Percentiles rank a stretch among this genome's conserved stretches.
These are phyloP conservation scores for Paecilomyces sp. DNA, from an alignment of 2,329 filamentous ascomycete genomes.

Conservation along the genomic window DNA sequence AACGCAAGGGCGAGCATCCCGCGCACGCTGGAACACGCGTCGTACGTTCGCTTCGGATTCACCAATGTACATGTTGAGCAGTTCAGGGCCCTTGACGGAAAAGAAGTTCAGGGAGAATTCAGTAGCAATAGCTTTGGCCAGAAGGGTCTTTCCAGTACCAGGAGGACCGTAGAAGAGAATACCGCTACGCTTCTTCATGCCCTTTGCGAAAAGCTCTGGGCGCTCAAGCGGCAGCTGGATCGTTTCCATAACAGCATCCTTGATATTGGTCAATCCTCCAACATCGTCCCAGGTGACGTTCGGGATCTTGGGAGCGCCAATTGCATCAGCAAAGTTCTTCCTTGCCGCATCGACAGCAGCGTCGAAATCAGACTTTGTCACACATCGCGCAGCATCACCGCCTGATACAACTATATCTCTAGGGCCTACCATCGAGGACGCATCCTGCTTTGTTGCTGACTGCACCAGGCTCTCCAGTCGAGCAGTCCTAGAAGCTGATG, in stretches of 20 bases:
- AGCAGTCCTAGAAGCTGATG: conserved; percentile 66
- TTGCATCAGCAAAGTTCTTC: conserved; percentile 96
- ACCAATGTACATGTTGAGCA: conserved; percentile 99
- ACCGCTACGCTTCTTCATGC: conserved; percentile 98
- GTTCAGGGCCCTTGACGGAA: conserved; percentile 95
- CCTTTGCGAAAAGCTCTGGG: conserved; percentile 90
- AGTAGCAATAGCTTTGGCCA: conserved; percentile 98
- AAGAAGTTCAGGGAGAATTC: conserved; percentile 99
- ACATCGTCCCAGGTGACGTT: conserved; percentile 97
- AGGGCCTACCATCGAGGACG: conserved; percentile 48
- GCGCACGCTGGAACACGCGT: conserved; percentile 98
- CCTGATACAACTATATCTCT: conserved; percentile 85
- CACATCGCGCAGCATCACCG: conserved; percentile 67
- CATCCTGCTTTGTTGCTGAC: conserved; percentile 18
- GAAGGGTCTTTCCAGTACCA: conserved; percentile 98
- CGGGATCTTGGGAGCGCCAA: conserved; percentile 94
- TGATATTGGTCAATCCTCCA: conserved; percentile 85
- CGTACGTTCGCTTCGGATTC: conserved; percentile 99
- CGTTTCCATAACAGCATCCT: conserved; percentile 94
- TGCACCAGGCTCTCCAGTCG: conserved; percentile 67
- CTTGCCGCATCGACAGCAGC: conserved; percentile 89
- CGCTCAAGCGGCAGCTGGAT: conserved; percentile 88
- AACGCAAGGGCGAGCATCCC: conserved; percentile 92
- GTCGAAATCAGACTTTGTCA: conserved; percentile 81
- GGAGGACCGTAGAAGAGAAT: conserved; percentile 98